phyloP scores from a whole-genome alignment of 208 protist genomes.

The Acanthamoeba rhysodes region DNA sequence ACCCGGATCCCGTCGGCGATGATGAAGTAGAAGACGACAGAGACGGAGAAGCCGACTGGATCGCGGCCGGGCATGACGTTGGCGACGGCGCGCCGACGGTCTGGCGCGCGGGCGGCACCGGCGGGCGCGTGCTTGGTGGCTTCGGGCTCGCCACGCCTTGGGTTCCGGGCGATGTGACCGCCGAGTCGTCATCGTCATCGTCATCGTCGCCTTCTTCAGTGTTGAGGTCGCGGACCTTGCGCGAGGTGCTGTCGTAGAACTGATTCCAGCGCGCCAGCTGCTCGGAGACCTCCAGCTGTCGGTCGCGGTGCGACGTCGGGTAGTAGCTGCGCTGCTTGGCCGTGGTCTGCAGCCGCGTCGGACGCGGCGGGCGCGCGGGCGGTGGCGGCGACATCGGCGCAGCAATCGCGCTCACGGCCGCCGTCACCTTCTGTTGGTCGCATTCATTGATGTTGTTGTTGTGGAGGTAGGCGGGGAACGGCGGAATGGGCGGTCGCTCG shows the following conservation, averaged over 20 bases:
- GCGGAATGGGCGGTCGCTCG: not conserved
- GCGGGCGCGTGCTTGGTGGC: not conserved
- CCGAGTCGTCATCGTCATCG: not conserved
- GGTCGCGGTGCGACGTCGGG: not conserved
- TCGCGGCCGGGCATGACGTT: not conserved
- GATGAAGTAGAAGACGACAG: not conserved
- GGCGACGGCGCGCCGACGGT: not conserved
- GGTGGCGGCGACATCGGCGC: not conserved
- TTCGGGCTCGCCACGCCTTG: not conserved
- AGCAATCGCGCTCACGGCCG: not conserved
- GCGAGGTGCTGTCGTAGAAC: constrained; percentile 26
- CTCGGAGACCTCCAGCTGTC: not conserved
- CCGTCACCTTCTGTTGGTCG: not conserved
- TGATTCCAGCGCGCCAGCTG: constrained; percentile 38
- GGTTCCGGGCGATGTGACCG: not conserved
- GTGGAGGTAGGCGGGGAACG: not conserved
- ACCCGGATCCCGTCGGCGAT: not conserved
- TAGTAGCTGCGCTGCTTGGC: constrained; percentile 31
- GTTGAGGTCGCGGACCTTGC: not conserved
- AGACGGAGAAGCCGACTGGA: not conserved
- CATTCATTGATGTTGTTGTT: not conserved
- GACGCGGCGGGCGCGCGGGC: not conserved
- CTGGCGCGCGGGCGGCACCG: not conserved
- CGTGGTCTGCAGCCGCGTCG: not conserved
- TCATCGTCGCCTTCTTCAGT: not conserved